A percentile compares a stretch with the other conserved stretches of the same genome.
phyloP scores from a whole-genome alignment of 2,329 filamentous ascomycete species.

The Sporothrix globosa region DNA sequence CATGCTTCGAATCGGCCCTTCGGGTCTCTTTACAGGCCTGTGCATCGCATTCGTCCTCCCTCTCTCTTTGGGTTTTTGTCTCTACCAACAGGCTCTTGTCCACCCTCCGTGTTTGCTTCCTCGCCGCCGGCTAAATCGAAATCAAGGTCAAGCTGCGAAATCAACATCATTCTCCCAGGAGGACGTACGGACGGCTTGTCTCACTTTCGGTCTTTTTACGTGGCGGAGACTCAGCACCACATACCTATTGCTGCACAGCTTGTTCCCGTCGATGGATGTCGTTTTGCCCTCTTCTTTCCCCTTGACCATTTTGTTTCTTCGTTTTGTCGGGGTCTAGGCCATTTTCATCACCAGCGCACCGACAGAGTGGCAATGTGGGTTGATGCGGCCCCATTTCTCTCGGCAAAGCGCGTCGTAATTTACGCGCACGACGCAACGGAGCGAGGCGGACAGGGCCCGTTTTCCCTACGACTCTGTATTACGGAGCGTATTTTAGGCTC shows the following conservation, averaged over 20 bases:
- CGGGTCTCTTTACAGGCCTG: not conserved
- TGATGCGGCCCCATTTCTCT: constrained; percentile 29
- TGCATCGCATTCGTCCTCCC: constrained; percentile 12
- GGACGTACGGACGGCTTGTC: not conserved
- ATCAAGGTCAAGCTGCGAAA: not conserved
- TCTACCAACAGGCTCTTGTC: not conserved
- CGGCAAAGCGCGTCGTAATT: constrained; percentile 29
- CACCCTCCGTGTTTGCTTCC: constrained; percentile 10
- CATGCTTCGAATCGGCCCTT: constrained; percentile 6
- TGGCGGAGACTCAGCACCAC: not conserved
- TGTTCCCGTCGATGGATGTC: constrained; percentile 5
- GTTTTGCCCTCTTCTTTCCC: not conserved
- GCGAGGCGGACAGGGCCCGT: not conserved
- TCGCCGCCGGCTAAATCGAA: constrained; percentile 16
- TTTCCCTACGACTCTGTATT: not conserved
- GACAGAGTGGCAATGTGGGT: constrained; percentile 26
- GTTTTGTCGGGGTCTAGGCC: not conserved
- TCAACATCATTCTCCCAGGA: not conserved
- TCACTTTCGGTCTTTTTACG: not conserved
- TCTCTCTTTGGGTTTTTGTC: not conserved
- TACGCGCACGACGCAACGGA: constrained; percentile 25
- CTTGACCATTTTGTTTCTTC: not conserved
- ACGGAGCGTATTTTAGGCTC: not conserved
- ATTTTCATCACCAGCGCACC: constrained; percentile 7
- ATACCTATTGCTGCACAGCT: not conserved